phyloP scores from a whole-genome alignment of 2,329 filamentous ascomycete genomes.

The Trichoderma pleuroti region DNA sequence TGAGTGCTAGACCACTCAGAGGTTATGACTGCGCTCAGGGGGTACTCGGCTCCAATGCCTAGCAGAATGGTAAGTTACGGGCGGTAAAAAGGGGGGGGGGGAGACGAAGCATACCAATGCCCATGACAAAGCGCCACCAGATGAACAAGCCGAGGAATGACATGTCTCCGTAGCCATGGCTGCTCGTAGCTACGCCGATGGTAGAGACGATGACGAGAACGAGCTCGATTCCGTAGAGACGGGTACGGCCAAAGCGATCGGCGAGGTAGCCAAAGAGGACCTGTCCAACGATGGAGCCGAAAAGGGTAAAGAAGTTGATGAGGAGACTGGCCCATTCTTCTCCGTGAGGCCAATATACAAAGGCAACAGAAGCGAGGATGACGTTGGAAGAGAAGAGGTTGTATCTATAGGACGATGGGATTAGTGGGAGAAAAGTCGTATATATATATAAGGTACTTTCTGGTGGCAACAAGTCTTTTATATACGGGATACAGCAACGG shows the following conservation, averaged over 20 bases:
- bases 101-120: slow-evolving; percentile 38
- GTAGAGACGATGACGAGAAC: slow-evolving; percentile 55
- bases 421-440: not conserved
- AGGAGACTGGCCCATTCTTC: slow-evolving; percentile 44
- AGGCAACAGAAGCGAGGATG: slow-evolving; percentile 50
- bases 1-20: slow-evolving; percentile 62
- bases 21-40: slow-evolving; percentile 63
- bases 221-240: slow-evolving; percentile 54
- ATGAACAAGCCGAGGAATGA: slow-evolving; percentile 49
- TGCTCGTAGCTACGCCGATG: slow-evolving; percentile 54
- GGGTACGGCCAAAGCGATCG: slow-evolving; percentile 52
- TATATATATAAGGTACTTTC: not conserved
- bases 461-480: not conserved
- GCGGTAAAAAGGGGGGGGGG: not conserved
- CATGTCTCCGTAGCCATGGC: slow-evolving; percentile 47
- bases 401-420: slow-evolving; percentile 36
- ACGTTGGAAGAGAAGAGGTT: slow-evolving; percentile 55
- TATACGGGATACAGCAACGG: not conserved
- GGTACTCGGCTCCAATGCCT: slow-evolving; percentile 67
- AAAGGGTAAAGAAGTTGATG: slow-evolving; percentile 51
- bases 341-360: slow-evolving; percentile 50
- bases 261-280: slow-evolving; percentile 52
- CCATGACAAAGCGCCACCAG: slow-evolving; percentile 55
- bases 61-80: not conserved
- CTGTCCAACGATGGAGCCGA: slow-evolving; percentile 52